These are phyloP conservation scores for Exophiala calicioides DNA, from an alignment of 2,329 filamentous ascomycete species.

Conservation along the genomic window DNA sequence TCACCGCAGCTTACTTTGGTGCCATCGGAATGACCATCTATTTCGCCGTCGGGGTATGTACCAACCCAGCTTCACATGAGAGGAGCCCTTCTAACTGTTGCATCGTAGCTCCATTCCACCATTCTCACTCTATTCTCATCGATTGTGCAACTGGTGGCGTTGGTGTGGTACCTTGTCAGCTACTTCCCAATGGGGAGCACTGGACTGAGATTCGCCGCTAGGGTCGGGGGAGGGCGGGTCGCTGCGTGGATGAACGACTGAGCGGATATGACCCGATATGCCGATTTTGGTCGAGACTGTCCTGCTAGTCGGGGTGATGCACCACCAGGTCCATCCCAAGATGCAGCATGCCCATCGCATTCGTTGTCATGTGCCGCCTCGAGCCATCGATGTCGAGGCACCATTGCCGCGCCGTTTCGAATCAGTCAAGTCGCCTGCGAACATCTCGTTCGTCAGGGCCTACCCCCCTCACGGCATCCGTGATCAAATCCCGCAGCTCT, in stretches of 20 bases:
- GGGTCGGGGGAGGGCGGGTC: slow-evolving; percentile 80
- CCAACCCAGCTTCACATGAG: slow-evolving; percentile 74
- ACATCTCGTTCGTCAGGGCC: slow-evolving; percentile 65
- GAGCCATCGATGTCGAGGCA: neutral
- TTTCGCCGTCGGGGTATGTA: slow-evolving; percentile 78
- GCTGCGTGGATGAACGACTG: slow-evolving; percentile 64
- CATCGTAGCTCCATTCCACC: slow-evolving; percentile 77
- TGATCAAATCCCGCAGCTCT: slow-evolving; percentile 74
- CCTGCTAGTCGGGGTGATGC: neutral
- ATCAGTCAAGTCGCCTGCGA: slow-evolving; percentile 61
- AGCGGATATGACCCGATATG: slow-evolving; percentile 1
- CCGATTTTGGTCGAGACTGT: neutral
- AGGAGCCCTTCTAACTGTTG: slow-evolving; percentile 96
- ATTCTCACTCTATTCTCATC: slow-evolving; percentile 82
- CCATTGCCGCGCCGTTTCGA: slow-evolving; percentile 1
- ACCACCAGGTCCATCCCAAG: no score
- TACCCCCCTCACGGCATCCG: slow-evolving; percentile 73
- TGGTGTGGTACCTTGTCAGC: slow-evolving; percentile 92
- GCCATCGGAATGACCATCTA: slow-evolving; percentile 87
- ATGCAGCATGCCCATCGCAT: neutral
- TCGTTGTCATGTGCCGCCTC: neutral
- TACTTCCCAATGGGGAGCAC: slow-evolving; percentile 97
- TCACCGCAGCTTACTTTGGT: slow-evolving; percentile 92
- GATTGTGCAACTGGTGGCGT: slow-evolving; percentile 76
- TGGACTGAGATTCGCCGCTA: slow-evolving; percentile 80